Evolutionary conservation across 352 stramenopile genomes (phyloP).

Genomic region (Plasmopara viticola): DNA sequence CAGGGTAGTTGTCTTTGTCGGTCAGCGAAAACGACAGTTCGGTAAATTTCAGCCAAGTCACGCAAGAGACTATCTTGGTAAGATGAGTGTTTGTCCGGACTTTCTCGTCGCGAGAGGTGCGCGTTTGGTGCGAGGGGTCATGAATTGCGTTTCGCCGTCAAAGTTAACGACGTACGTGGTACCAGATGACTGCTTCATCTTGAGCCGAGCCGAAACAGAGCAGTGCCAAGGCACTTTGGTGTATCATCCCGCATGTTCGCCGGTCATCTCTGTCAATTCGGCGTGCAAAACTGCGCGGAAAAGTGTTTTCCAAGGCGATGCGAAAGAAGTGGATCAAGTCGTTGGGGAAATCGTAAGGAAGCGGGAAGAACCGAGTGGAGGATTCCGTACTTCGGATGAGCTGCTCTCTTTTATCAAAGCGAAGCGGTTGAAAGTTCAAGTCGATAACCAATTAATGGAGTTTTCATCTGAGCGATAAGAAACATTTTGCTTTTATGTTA

Average conservation of each 20-base stretch:
- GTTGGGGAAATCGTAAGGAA: conserved; percentile 2
- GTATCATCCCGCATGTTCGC: conserved; percentile 17
- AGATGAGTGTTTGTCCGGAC: too few species aligned
- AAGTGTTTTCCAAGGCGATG: conserved; percentile 7
- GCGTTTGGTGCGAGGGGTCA: too few species aligned
- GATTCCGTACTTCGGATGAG: conserved; percentile 8
- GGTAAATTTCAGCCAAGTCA: conserved; percentile 11
- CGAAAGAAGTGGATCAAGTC: conserved; percentile 2
- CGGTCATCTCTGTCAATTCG: conserved; percentile 17
- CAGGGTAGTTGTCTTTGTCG: conserved; percentile 10
- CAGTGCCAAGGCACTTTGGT: too few species aligned
- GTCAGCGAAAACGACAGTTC: conserved; percentile 10
- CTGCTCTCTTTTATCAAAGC: conserved; percentile 1
- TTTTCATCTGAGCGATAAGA: conserved; percentile 3
- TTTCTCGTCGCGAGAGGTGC: too few species aligned
- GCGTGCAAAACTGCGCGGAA: conserved; percentile 22
- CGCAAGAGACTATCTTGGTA: conserved; percentile 3
- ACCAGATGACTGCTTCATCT: too few species aligned
- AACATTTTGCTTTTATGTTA: too few species aligned
- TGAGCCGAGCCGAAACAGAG: too few species aligned
- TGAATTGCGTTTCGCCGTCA: too few species aligned
- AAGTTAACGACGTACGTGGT: too few species aligned
- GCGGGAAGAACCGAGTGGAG: conserved; percentile 2
- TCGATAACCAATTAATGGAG: not conserved
- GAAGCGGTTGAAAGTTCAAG: conserved; percentile 2